Evolutionary conservation across 768 basidiomycete species (phyloP), one percentile per base, ranked within the genome.

Genomic region (Rubroboletus pulcherrimus): DNA sequence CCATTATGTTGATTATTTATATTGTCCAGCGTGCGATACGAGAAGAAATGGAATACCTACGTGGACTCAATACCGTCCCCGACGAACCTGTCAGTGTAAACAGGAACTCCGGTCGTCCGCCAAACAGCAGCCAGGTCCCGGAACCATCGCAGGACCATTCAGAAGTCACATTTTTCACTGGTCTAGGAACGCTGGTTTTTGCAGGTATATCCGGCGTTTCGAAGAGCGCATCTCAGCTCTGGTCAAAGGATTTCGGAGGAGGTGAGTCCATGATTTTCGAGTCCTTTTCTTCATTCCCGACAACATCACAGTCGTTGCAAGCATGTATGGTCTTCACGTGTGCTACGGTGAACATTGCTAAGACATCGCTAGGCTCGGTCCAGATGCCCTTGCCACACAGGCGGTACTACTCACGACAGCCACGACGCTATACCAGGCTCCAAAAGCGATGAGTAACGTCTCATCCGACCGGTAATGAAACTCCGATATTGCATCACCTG

Each of bases 221-320:
- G 2, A 62, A 69, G 55, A 67, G 45, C n/a, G 67, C 63, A 21
- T 62, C 66, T 29, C 63, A 69, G 39, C 54, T 69, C 17, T 68
- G 66, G 63, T 67, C 65, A n/a, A 69, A 67, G 47, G 67, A 67
- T 45, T 58, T 68, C 17, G 61, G 63, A 51, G 68, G 63, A 50
- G 59, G 67, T 34, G 34, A 61, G 63, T 52, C 21, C 33, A 40
- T 43, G 2, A 30, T 19, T 57, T 17, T 35, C n/a, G 5, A 11
- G 5, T 24, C 35, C 15, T 14, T 19, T 19, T 21, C 10, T 52
- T 54, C 31, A 14, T 49, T 40, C 7, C 44, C 61, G 42, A 67
- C 47, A 35, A 26, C 14, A 37, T 38, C 17, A 38, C 45, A 61
- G 66, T 63, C 30, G 51, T 61, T 41, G 66, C 68, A 3, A 59